Base-by-base conservation (phyloP, 2,329 filamentous ascomycete genomes). In the Aspergillus amoenus region DNA sequence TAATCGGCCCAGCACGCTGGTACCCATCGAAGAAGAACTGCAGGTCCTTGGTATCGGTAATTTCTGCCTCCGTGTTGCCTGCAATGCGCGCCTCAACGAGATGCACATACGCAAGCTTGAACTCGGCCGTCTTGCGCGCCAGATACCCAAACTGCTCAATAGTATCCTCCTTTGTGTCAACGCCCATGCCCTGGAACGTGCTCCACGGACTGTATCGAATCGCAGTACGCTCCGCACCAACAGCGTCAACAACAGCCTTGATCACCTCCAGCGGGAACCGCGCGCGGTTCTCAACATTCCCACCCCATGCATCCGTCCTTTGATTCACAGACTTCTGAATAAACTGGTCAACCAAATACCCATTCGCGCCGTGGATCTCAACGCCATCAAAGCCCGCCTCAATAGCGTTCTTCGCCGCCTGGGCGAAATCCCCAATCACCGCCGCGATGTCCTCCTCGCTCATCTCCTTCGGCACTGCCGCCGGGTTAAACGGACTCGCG, bases 51-150 rank as follows among this genome's bases (percentile, higher is more conserved):
- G 71, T 63, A 3, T 68, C 61, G 6, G 74, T 70, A 1, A 61
- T 60, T 48, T 81, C 78, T 3, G 69, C 49, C 15, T 69, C 66
- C 0, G 53, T 46, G 42, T 59, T 64, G 3, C 69, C 69, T 5
- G 61, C 46, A 55, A 86, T 72, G 0, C 84, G 79, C 0, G 83
- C 79, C 65, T 89, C 85, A 7, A 89, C 73, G 0, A 88, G 57
- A 67, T 88, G 85, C 2, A 88, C 67, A 65, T 85, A 89, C 0
- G 85, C 81, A 13, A 90, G 73, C 1, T 80, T 77, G 1, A 86
- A 68, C 24, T 75, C 70, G 52, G 78, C 81, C 11, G 85, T 73
- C 42, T 81, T 77, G 32, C 73, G 64, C 42, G 85, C 77, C 7
- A 88, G 67, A 64, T 89, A 77, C 0, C 74, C 75, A 66, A 89